Base-by-base conservation (phyloP, 495 filamentous ascomycete genomes). In the Podospora fimiseda region DNA sequence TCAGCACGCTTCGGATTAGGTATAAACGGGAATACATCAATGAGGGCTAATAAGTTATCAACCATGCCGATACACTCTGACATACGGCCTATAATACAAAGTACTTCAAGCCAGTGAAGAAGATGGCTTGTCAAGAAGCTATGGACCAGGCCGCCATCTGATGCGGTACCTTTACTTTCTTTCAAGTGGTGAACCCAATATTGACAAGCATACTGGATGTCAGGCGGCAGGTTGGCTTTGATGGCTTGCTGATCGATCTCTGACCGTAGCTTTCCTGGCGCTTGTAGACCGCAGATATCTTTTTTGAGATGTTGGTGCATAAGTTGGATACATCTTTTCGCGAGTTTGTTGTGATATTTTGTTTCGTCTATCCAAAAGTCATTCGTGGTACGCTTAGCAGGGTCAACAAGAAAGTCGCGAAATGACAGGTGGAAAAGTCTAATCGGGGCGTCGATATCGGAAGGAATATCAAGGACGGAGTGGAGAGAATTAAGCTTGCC, bases 371-470 rank as follows among this genome's bases (percentile, higher is more conserved):
- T 58, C 60, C 62, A 69, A 58, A 75, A 74, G 19, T 27, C 23
- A 41, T 33, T 22, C 50, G 70, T 62, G 3, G 21, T 27, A 39
- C 65, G 64, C 43, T 56, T 58, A 9, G 62, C 48, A 40, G 55
- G 41, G 56, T 74, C 65, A 40, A 79, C 44, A 13, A 81, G 69
- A 55, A 73, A 80, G 56, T 80, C 77, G 42, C 72, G 74, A 53
- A 81, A 76, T n/a, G 75, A 78, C 14, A 64, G 68, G 52, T 81
- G 74, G 39, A 70, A 70, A 1, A 74, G 58, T n/a, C 66, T 64
- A 20, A 80, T 43, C 3, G 65, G 65, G 9, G 21, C n/a, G 18
- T 48, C 39, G 15, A 39, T 0, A 22, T 70, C 50, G 2, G 64
- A 46, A 40, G 70, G 64, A 30, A 74, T 59, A 49, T 63, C 49